These are phyloP conservation scores for Nothophaeocryptopus gaeumannii DNA, from an alignment of 2,329 filamentous ascomycete genomes.

Conservation along the genomic window DNA sequence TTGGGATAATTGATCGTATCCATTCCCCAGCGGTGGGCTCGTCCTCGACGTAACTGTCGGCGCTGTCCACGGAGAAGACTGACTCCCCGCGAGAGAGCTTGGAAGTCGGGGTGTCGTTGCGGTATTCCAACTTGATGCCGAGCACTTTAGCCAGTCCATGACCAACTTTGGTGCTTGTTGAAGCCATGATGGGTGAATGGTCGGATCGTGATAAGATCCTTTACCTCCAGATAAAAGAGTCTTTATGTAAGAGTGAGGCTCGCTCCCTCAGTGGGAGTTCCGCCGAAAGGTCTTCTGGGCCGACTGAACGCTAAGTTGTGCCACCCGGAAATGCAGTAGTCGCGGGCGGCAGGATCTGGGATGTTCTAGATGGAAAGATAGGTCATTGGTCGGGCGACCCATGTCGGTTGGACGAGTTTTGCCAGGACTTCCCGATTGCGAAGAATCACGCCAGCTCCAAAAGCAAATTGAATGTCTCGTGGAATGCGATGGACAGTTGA, in stretches of 20 bases:
- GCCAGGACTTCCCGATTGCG: slow-evolving; percentile 2
- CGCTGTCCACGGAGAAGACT: slow-evolving; percentile 67
- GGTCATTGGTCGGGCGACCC: slow-evolving; percentile 8
- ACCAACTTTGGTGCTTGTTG: slow-evolving; percentile 58
- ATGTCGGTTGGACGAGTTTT: slow-evolving; percentile 1
- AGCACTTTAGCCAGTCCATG: slow-evolving; percentile 73
- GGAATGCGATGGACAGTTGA: neutral
- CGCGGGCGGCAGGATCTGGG: slow-evolving; percentile 7
- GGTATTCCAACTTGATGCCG: slow-evolving; percentile 75
- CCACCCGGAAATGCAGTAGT: slow-evolving; percentile 5
- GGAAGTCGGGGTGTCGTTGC: slow-evolving; percentile 53
- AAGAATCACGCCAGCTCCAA: slow-evolving; percentile 18
- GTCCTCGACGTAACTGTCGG: slow-evolving; percentile 77
- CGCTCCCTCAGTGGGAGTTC: slow-evolving; percentile 1
- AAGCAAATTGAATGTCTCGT: slow-evolving; percentile 1
- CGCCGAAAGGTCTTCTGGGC: neutral
- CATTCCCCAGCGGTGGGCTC: slow-evolving; percentile 75
- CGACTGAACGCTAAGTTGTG: slow-evolving; percentile 4
- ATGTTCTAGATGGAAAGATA: slow-evolving; percentile 2
- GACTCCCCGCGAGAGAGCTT: slow-evolving; percentile 75
- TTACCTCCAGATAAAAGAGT: no score
- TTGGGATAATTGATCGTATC: slow-evolving; percentile 63
- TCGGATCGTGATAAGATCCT: neutral
- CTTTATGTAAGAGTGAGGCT: neutral
- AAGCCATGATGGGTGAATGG: slow-evolving; percentile 26